A percentile compares a stretch with the other conserved stretches of the same genome.
Evolutionary conservation across 139 green algal genomes (phyloP).

Genomic region (Desmodesmus armatus): DNA sequence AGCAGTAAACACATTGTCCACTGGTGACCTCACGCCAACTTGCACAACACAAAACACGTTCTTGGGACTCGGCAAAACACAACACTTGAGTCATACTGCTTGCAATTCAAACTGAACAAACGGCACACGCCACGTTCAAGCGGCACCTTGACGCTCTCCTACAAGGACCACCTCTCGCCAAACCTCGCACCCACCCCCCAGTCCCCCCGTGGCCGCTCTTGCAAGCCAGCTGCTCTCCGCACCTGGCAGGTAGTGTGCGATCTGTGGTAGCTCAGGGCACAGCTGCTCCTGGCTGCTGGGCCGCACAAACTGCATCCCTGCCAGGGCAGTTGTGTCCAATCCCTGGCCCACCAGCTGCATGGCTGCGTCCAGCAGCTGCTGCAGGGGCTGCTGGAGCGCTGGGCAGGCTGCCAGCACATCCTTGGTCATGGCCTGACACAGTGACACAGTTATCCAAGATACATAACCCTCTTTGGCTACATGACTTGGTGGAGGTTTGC

Average conservation of each 20-base stretch:
- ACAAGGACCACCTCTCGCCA: no score
- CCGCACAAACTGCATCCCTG: constrained; percentile 29
- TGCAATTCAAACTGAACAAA: no score
- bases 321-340: constrained; percentile 7
- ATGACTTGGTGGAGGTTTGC: no score
- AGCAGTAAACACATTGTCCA: not conserved
- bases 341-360: constrained; percentile 1
- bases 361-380: constrained; percentile 36
- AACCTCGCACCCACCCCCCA: no score
- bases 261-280: constrained; percentile 34
- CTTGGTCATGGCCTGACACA: constrained; percentile 34
- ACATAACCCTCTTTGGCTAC: no score
- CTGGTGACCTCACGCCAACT: no score
- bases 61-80: not conserved
- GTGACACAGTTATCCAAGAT: no score
- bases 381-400: constrained; percentile 13
- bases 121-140: no score
- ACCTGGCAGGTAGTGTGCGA: constrained; percentile 43
- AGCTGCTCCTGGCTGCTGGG: not conserved
- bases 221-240: no score
- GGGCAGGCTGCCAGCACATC: constrained; percentile 16
- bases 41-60: not conserved
- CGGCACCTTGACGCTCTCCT: no score
- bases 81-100: no score
- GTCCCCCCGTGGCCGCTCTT: no score